Evolutionary conservation across 1,284 basidiomycete species (phyloP), one percentile per base, ranked within the genome.

Genomic region (Trichosporon sp.): DNA sequence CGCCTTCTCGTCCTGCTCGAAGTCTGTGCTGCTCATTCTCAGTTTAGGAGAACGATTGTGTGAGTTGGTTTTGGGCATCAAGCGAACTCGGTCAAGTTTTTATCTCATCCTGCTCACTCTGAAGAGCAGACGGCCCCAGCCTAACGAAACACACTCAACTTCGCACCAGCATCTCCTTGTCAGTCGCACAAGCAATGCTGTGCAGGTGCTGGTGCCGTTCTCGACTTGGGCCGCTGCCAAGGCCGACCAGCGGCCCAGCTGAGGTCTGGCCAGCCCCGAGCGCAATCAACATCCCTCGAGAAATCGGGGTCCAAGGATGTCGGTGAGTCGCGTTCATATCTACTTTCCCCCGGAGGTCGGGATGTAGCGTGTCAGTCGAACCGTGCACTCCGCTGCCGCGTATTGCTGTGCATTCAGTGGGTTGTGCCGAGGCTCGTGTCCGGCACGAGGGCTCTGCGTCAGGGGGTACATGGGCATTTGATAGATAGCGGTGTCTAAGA

Each of bases 1-100:
- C 51, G 68, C 56, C 31, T 61, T 61, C 56, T 59, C 48, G 6
- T 51, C 48, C 48, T 51, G 16, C 1, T 51, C 48, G 6, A 51
- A 51, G n/a, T 51, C 48, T 1, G 48, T 51, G 48, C 48, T 51
- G 4, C 48, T 51, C 48, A 51, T 51, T 51, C 12, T 48, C 16
- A 48, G 46, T 12, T 16, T 12, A n/a, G 12, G n/a, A n/a, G n/a
- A n/a, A n/a, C n/a, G n/a, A n/a, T n/a, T n/a, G 19, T 48, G 46
- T 48, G 40, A 11, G 6, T 19, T 16, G 12, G 16, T 16, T 48
- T 48, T 48, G n/a, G 46, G 5, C 7, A 48, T 5, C 4, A 6
- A 48, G 46, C 14, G 16, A 19, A 19, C 4, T 2, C 46, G 3
- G 16, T 2, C 7, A 48, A 48, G 46, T 4, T 19, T 48, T 48